Evolutionary conservation across 2,329 filamentous ascomycete genomes (phyloP).

Genomic region (Monosporascus ibericus): DNA sequence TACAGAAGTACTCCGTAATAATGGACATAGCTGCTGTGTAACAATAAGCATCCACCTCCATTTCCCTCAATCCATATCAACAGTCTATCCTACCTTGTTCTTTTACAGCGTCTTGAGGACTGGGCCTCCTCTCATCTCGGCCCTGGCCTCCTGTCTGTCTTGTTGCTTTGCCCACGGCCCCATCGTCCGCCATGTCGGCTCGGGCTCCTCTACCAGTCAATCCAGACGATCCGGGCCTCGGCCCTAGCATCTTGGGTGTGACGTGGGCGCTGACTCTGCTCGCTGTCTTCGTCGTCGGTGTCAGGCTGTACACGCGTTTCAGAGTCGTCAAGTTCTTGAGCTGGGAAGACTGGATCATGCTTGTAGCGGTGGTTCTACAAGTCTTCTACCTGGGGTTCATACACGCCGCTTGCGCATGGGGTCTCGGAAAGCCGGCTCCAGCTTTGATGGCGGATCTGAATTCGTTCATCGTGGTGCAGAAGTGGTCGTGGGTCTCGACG

Average conservation of each 20-base stretch:
- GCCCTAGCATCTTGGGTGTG: neutral
- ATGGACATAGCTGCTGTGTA: too few relatives aligned
- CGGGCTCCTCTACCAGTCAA: neutral
- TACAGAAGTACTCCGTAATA: too few relatives aligned
- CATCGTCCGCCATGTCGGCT: neutral
- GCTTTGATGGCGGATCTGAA: too few relatives aligned
- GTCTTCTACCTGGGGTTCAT: neutral
- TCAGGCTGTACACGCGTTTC: neutral
- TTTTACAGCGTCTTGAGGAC: too few relatives aligned
- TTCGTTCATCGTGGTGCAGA: too few relatives aligned
- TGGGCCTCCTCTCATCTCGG: too few relatives aligned
- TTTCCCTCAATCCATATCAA: too few relatives aligned
- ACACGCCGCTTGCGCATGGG: too few relatives aligned
- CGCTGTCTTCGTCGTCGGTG: neutral
- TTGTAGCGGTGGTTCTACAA: neutral
- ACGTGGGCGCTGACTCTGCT: neutral
- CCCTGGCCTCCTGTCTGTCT: neutral
- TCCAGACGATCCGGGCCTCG: neutral
- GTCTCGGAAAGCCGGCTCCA: too few relatives aligned
- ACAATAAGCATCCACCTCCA: too few relatives aligned
- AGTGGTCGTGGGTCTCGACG: too few relatives aligned
- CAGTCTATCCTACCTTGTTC: too few relatives aligned
- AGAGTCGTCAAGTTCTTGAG: neutral
- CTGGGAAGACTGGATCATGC: conserved; percentile 2
- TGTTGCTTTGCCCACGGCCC: neutral